A percentile compares a stretch with the other conserved stretches of the same genome.
These are phyloP conservation scores for Melastoma malabathricum DNA, from an alignment of 345 rosid genomes.

Conservation along the genomic window DNA sequence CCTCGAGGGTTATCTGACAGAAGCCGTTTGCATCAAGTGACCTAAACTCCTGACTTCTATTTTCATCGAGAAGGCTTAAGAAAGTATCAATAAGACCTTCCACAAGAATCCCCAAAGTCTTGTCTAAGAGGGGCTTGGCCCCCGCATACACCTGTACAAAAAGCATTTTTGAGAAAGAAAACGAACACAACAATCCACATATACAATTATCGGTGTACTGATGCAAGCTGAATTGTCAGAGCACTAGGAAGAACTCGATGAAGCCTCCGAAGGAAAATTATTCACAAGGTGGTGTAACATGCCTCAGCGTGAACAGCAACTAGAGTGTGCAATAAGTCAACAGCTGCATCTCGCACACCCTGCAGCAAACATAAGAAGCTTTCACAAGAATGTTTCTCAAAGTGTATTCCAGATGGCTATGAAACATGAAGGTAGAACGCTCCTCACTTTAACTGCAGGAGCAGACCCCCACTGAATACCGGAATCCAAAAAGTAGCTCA, in stretches of 20 bases:
- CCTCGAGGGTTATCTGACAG: slow-evolving; percentile 98
- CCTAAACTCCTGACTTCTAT: slow-evolving; percentile 43
- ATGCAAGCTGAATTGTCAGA: background rate
- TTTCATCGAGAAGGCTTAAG: slow-evolving; percentile 69
- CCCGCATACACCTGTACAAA: slow-evolving; percentile 75
- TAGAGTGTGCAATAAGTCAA: slow-evolving; percentile 77
- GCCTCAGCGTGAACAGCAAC: slow-evolving; percentile 98
- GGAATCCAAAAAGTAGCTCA: slow-evolving; percentile 64
- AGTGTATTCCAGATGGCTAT: background rate
- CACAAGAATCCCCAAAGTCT: slow-evolving; percentile 81
- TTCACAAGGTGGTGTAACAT: slow-evolving; percentile 5
- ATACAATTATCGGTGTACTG: background rate
- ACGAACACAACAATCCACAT: background rate
- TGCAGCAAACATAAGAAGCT: slow-evolving; percentile 15
- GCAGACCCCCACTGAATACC: slow-evolving; percentile 95
- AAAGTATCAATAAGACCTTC: slow-evolving; percentile 94
- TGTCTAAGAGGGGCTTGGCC: slow-evolving; percentile 85
- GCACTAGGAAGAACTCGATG: too few species aligned
- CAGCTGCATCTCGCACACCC: slow-evolving; percentile 95
- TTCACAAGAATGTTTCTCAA: slow-evolving; percentile 1
- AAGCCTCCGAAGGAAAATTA: background rate
- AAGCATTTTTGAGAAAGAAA: background rate
- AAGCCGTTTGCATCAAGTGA: slow-evolving; percentile 86
- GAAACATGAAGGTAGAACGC: background rate
- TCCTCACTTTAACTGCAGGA: slow-evolving; percentile 76